Percentiles rank a stretch among this genome's conserved stretches.
phyloP scores from a whole-genome alignment of 1,284 basidiomycete species.

The Ustilago sp. region DNA sequence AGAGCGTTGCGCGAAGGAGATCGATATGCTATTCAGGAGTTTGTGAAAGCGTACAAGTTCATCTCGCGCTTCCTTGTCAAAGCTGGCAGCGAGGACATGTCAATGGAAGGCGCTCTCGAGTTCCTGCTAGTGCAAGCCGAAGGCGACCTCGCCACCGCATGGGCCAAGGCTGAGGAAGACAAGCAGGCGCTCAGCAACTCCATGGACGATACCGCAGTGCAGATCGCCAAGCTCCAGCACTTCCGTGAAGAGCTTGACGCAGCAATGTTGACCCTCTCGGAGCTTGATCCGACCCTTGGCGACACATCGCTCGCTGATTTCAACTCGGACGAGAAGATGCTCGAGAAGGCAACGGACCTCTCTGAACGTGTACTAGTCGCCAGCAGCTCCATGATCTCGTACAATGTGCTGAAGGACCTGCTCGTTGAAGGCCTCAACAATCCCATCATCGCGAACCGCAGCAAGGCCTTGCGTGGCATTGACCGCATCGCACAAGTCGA shows the following conservation, averaged over 20 bases:
- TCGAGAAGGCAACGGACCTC: constrained; percentile 29
- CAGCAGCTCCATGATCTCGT: constrained; percentile 54
- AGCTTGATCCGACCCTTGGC: constrained; percentile 22
- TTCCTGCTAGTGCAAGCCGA: constrained; percentile 57
- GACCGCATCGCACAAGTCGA: constrained; percentile 56
- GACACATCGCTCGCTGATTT: constrained; percentile 17
- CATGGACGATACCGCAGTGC: constrained; percentile 11
- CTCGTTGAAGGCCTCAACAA: constrained; percentile 57
- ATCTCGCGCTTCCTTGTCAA: constrained; percentile 76
- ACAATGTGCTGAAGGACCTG: constrained; percentile 32
- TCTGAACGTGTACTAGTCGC: constrained; percentile 47
- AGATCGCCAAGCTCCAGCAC: constrained; percentile 31
- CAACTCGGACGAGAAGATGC: constrained; percentile 28
- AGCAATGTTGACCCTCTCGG: constrained; percentile 39
- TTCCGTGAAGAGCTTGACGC: constrained; percentile 41
- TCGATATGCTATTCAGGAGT: constrained; percentile 74
- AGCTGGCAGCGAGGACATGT: constrained; percentile 46
- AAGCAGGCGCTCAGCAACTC: constrained; percentile 15
- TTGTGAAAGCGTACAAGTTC: constrained; percentile 76
- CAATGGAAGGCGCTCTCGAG: constrained; percentile 46
- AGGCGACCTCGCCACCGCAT: constrained; percentile 53
- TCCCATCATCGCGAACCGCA: constrained; percentile 58
- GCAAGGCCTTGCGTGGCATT: constrained; percentile 60
- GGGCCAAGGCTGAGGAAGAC: constrained; percentile 31
- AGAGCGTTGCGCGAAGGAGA: constrained; percentile 67